Conservation (phyloP, 129 eudicot genomes). For the Erigeron canadensis region DNA sequence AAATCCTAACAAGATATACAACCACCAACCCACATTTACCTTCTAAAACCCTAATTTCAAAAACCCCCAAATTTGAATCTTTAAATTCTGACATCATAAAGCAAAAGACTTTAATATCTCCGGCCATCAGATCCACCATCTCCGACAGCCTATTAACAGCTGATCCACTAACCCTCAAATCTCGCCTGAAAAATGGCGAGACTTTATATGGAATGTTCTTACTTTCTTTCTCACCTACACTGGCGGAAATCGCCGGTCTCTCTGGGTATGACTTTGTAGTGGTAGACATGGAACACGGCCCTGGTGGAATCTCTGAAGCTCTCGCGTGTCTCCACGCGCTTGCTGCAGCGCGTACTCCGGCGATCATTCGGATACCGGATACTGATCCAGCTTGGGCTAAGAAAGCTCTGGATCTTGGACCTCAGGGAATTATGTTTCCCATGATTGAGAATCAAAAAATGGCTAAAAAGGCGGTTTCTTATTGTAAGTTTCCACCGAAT, state of each 20-base stretch:
- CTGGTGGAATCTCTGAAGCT: constrained; percentile 67
- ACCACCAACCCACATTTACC: constrained; percentile 18
- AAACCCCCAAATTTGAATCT: constrained; percentile 23
- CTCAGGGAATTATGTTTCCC: constrained; percentile 92
- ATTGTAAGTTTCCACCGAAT: constrained; percentile 80
- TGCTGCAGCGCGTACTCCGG: constrained; percentile 71
- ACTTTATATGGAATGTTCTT: constrained; percentile 90
- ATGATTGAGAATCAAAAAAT: constrained; percentile 74
- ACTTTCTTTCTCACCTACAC: constrained; percentile 72
- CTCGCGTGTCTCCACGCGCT: constrained; percentile 76
- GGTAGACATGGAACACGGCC: constrained; percentile 92
- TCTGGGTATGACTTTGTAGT: constrained; percentile 88
- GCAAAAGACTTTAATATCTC: constrained; percentile 9
- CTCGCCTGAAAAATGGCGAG: constrained; percentile 67
- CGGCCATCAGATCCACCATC: constrained; percentile 31
- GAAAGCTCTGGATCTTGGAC: constrained; percentile 91
- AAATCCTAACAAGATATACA: constrained; percentile 22
- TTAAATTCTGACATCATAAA: constrained; percentile 20
- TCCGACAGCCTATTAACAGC: constrained; percentile 26
- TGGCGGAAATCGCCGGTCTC: constrained; percentile 88
- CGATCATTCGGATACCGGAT: constrained; percentile 76
- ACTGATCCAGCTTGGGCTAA: constrained; percentile 68
- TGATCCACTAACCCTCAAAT: constrained; percentile 55
- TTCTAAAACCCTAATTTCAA: constrained; percentile 21
- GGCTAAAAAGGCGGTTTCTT: constrained; percentile 70